Evolutionary conservation across 176 grass and related monocot species (phyloP), one percentile per base, ranked within the genome.

Genomic region (Themeda triandra): DNA sequence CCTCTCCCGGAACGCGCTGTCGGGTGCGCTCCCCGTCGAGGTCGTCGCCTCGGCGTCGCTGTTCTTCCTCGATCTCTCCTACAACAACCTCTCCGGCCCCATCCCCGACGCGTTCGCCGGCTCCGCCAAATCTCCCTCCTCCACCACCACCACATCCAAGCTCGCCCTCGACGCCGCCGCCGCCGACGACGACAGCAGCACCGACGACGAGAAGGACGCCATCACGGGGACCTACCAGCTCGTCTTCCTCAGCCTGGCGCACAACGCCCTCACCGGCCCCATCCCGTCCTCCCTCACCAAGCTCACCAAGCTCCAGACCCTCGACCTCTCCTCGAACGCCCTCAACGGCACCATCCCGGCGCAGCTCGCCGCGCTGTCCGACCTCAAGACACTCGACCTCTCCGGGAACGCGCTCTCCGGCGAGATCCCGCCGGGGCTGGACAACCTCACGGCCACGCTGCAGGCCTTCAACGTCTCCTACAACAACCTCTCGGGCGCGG

Each of bases 401-500:
- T 98, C 92, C 1, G 81, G 62, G 13, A 98, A 98, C 48, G 63
- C 7, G 3, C 68, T 97, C 11, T 17, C n/a, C 18, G 92, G 92
- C 31, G 79, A 82, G 48, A 83, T 98, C 33, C 95, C 95, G 28
- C 19, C 76, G 35, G 89, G 82, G 19, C 70, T 97, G 8, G 82
- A 27, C 28, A 92, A 95, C 63, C 93, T 95, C 77, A 93, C 87
- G 6, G 56, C 80, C 14, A 70, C 31, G 10, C 89, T 97, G n/a
- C 56, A 72, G 30, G 74, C 82, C 17, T 86, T 97, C 75, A 81
- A 92, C 78, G 87, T 97, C 3, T 97, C 94, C 1, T 81, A 92
- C 76, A 97, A 97, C 81, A 87, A 97, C 68, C 86, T 97, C 53
- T 93, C 90, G 39, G 93, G 93, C 58, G 36, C 66, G 6, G 90